Percentiles rank a stretch among this genome's conserved stretches.
Conservation (phyloP, 305 asterid genomes). For the Fraxinus sp. region DNA sequence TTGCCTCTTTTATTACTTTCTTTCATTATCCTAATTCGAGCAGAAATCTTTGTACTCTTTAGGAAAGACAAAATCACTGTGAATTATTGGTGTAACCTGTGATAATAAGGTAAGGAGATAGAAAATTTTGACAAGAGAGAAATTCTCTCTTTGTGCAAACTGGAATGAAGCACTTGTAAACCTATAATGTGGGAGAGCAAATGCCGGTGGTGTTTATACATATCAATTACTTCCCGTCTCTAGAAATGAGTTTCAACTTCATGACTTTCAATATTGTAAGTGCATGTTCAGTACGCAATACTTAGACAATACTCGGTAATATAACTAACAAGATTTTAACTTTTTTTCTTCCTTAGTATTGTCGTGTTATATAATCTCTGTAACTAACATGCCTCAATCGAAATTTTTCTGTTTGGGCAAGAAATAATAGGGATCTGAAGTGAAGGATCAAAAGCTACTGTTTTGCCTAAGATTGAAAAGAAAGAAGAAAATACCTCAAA, state of each 20-base stretch:
- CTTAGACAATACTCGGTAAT: not conserved
- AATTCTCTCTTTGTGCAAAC: conserved; percentile 20
- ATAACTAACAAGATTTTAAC: not conserved
- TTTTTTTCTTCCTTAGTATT: not conserved
- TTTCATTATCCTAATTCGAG: conserved; percentile 24
- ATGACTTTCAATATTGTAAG: not conserved
- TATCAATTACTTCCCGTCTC: not conserved
- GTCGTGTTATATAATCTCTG: not conserved
- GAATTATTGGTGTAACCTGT: conserved; percentile 45
- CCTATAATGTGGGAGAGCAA: not conserved
- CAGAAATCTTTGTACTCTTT: conserved; percentile 43
- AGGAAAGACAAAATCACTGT: conserved; percentile 41
- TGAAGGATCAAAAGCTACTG: not conserved
- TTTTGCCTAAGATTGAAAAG: not conserved
- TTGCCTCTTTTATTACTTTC: not conserved
- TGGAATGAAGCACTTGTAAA: conserved; percentile 6
- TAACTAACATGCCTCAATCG: not conserved
- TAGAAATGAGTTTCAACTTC: not conserved
- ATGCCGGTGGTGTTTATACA: not conserved
- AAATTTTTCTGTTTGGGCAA: not conserved
- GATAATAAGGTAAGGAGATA: conserved; percentile 36
- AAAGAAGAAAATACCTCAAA: not conserved
- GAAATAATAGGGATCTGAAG: not conserved
- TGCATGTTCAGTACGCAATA: not conserved
- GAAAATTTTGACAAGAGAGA: conserved; percentile 16